Percentiles rank a stretch among this genome's conserved stretches.
These are phyloP conservation scores for Beauveria bassiana DNA, from an alignment of 2,329 filamentous ascomycete species.

Conservation along the genomic window DNA sequence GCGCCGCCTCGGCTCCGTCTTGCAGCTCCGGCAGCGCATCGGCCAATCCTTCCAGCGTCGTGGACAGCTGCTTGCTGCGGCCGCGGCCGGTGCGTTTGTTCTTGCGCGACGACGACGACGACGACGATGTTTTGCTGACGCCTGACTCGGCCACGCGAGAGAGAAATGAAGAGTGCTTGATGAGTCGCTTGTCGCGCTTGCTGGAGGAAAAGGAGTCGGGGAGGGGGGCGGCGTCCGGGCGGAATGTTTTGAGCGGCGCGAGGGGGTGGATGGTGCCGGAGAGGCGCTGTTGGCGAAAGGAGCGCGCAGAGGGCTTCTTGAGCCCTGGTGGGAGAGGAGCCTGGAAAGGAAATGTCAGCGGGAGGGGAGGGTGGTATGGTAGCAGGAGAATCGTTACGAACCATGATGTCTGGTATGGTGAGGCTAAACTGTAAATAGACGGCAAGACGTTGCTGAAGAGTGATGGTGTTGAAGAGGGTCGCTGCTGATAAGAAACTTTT, in stretches of 20 bases:
- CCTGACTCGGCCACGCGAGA: slow-evolving; percentile 60
- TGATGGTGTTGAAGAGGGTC: neutral
- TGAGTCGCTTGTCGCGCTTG: slow-evolving; percentile 76
- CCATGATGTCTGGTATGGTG: neutral
- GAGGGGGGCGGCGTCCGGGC: slow-evolving; percentile 39
- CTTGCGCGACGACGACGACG: neutral
- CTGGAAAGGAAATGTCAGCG: slow-evolving; percentile 10
- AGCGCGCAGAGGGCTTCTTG: slow-evolving; percentile 49
- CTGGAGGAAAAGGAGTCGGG: slow-evolving; percentile 56
- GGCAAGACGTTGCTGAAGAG: no score
- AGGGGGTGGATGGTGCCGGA: slow-evolving; percentile 41
- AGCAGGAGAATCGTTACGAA: neutral
- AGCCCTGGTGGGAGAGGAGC: slow-evolving; percentile 30
- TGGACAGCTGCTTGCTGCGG: slow-evolving; percentile 69
- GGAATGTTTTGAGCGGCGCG: slow-evolving; percentile 44
- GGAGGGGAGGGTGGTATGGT: neutral
- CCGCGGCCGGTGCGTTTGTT: slow-evolving; percentile 32
- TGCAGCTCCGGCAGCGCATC: slow-evolving; percentile 66
- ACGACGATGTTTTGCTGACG: slow-evolving; percentile 8
- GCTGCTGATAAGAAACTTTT: slow-evolving; percentile 9
- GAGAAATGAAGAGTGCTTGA: slow-evolving; percentile 75
- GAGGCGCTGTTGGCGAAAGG: slow-evolving; percentile 45
- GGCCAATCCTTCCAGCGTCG: slow-evolving; percentile 67
- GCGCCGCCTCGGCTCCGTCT: slow-evolving; percentile 36
- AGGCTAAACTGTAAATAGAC: neutral